Base-by-base conservation (phyloP, 352 stramenopile genomes). In the Phytophthora citrophthora region DNA sequence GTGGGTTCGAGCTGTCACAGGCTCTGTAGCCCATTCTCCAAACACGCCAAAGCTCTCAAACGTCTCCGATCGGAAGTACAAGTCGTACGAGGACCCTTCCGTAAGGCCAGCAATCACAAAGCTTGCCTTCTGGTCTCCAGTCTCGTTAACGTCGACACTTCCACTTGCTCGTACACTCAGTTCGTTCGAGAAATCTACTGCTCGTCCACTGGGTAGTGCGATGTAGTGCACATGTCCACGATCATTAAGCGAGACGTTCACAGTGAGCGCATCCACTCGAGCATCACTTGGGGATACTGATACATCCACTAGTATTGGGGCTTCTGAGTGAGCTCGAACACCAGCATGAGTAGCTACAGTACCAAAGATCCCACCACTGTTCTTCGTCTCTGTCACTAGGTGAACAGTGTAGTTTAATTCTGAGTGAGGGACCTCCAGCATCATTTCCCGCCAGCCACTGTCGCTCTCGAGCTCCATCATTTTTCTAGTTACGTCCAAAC, bases 41-140 rank as follows among this genome's bases (percentile, higher is more conserved):
- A 90, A 76, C 12, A 95, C 87, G 2, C 87, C 87, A 23, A 68
- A 76, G 44, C 85, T 94, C 27, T 79, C 63, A n/a, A 94, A 72
- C 1, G 85, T 93, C 73, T 95, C 87, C 1, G 81, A 61, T 6
- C 83, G 73, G 26, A 95, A 72, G 74, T 88, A 95, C 32, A 95
- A 55, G 29, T 91, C 81, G 48, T 94, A 92, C 8, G 70, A 50
- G 2, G 74, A 92, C 16, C 80, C 81, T 41, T 88, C 79, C 3
- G 64, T 71, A 3, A 95, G 70, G 7, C 68, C 69, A 5, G 81
- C 70, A 26, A 91, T 72, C 4, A 75, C 43, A 47, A 94, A 89
- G 18, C 40, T 67, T 9, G 56, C 64, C 18, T 55, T 39, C 43
- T 64, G 64, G 15, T 11, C 20, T 46, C 46, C 18, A 11, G 65